Conservation (phyloP, 768 basidiomycete genomes). For the Xerocomellus dryophilus region DNA sequence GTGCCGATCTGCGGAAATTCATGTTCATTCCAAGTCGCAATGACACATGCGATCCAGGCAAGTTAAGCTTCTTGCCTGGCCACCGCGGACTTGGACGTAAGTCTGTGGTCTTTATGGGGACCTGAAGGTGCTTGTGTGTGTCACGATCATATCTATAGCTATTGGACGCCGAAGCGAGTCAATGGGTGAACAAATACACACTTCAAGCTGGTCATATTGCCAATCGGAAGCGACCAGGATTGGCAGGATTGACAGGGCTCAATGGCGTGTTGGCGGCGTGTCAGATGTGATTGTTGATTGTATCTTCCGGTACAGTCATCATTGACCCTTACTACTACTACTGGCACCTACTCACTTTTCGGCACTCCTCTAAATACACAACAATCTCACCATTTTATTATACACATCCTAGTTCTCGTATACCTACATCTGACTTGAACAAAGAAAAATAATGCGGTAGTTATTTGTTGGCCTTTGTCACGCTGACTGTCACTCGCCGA, state of each 20-base stretch:
- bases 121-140: slow-evolving; percentile 1
- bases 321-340: too few relatives aligned
- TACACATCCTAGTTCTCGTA: too few relatives aligned
- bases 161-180: slow-evolving; percentile 6
- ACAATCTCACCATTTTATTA: too few relatives aligned
- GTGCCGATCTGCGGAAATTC: slow-evolving; percentile 14
- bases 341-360: too few relatives aligned
- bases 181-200: slow-evolving; percentile 3
- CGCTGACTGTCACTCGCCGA: too few relatives aligned
- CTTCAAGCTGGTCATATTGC: neutral
- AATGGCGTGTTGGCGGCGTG: neutral
- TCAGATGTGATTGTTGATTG: neutral
- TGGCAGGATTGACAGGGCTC: neutral
- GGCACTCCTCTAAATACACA: too few relatives aligned
- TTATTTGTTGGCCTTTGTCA: too few relatives aligned
- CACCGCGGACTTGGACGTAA: slow-evolving; percentile 20
- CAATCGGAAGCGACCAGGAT: neutral
- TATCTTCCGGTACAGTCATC: too few relatives aligned
- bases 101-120: slow-evolving; percentile 8
- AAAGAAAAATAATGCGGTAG: too few relatives aligned
- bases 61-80: slow-evolving; percentile 11
- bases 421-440: too few relatives aligned
- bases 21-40: neutral
- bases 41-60: neutral
- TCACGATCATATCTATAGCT: slow-evolving; percentile 11